These are phyloP conservation scores for Chalara sp. DNA, from an alignment of 2,329 filamentous ascomycete species.

Conservation along the genomic window DNA sequence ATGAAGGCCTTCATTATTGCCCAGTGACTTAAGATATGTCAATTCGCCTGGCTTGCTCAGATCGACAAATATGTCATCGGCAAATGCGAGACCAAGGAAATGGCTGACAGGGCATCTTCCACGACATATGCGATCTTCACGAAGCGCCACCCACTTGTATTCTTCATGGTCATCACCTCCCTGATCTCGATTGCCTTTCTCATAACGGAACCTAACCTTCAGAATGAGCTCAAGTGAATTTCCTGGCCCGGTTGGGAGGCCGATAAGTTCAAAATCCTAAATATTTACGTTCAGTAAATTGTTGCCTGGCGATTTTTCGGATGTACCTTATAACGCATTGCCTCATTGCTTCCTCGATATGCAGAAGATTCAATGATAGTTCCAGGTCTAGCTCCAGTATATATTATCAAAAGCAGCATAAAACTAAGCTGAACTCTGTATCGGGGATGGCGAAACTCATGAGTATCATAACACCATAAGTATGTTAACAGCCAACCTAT, in stretches of 20 bases:
- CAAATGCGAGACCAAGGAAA: conserved; percentile 1
- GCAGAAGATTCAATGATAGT: neutral
- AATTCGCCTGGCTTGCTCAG: neutral
- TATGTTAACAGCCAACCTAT: neutral
- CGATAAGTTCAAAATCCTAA: neutral
- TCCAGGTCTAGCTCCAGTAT: conserved; percentile 4
- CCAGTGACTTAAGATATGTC: neutral
- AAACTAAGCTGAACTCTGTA: neutral
- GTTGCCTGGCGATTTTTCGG: neutral
- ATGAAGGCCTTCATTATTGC: neutral
- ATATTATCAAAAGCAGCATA: neutral
- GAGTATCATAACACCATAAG: neutral
- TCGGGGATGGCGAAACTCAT: neutral
- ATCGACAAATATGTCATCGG: neutral
- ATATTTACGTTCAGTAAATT: neutral
- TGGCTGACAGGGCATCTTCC: neutral
- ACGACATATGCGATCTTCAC: neutral
- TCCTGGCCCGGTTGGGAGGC: neutral
- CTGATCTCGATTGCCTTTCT: neutral
- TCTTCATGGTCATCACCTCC: neutral
- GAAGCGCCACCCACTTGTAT: neutral
- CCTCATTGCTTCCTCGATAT: neutral
- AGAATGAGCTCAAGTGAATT: neutral
- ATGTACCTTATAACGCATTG: conserved; percentile 2
- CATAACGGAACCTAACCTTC: conserved; percentile 1